phyloP scores from a whole-genome alignment of 2,329 filamentous ascomycete genomes.

The Stachybotrys chartarum region DNA sequence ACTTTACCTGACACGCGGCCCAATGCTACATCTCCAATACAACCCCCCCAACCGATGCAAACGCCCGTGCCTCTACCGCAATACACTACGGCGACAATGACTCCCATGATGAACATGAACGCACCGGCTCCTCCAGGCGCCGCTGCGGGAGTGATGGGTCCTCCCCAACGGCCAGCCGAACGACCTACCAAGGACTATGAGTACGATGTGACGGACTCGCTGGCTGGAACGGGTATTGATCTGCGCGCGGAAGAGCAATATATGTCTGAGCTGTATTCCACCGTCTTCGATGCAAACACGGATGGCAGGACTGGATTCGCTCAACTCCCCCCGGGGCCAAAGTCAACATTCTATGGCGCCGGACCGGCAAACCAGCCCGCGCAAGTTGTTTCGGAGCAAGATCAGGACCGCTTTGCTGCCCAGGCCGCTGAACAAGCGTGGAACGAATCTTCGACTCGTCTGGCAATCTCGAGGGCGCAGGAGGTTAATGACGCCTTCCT shows the following conservation, averaged over 20 bases:
- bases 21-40: slow-evolving; percentile 21
- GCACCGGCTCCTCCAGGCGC: slow-evolving; percentile 13
- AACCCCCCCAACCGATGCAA: slow-evolving; percentile 20
- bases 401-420: slow-evolving; percentile 58
- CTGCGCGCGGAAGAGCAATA: slow-evolving; percentile 80
- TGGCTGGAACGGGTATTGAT: slow-evolving; percentile 81
- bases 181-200: slow-evolving; percentile 54
- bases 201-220: slow-evolving; percentile 75
- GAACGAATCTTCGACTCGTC: slow-evolving; percentile 54
- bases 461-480: slow-evolving; percentile 54
- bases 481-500: slow-evolving; percentile 72
- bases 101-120: slow-evolving; percentile 16
- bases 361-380: slow-evolving; percentile 59
- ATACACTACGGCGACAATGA: slow-evolving; percentile 11
- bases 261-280: slow-evolving; percentile 60
- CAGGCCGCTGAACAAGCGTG: slow-evolving; percentile 60
- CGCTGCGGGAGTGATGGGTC: slow-evolving; percentile 39
- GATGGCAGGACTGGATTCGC: slow-evolving; percentile 45
- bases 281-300: slow-evolving; percentile 32
- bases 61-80: slow-evolving; percentile 16
- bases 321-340: slow-evolving; percentile 44
- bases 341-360: slow-evolving; percentile 55
- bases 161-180: slow-evolving; percentile 54
- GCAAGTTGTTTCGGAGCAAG: slow-evolving; percentile 32
- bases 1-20: slow-evolving; percentile 26